phyloP scores from a whole-genome alignment of 192 early-diverging fungal genomes.

The Backusella parvicylindrica region DNA sequence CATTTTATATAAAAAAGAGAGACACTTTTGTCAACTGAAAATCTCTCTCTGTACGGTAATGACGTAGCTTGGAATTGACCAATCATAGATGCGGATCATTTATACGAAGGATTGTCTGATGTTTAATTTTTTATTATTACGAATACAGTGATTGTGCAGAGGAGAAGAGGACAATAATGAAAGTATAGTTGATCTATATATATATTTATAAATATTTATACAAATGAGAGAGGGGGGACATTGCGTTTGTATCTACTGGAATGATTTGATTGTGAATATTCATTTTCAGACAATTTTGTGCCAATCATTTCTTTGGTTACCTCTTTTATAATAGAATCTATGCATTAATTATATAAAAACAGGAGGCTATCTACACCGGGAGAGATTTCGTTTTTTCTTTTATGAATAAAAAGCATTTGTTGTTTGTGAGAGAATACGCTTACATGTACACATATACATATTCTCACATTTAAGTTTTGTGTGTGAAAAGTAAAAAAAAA shows the following conservation, averaged over 20 bases:
- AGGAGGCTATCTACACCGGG: background rate
- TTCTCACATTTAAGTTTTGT: background rate
- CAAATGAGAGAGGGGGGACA: too few species aligned
- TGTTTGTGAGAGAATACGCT: too few species aligned
- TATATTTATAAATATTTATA: too few species aligned
- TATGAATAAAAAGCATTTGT: too few species aligned
- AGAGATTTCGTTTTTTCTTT: background rate
- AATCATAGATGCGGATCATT: background rate
- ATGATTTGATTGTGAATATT: background rate
- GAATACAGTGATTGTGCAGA: too few species aligned
- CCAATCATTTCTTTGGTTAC: background rate
- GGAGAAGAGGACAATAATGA: too few species aligned
- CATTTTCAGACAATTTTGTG: background rate
- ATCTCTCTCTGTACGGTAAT: background rate
- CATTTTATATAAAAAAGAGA: constrained; percentile 2
- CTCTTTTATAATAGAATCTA: background rate
- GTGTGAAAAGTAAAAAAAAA: background rate
- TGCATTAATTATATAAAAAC: background rate
- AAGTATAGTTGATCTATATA: too few species aligned
- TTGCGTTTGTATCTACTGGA: background rate
- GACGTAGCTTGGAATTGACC: background rate
- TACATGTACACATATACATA: too few species aligned
- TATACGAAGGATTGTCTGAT: background rate
- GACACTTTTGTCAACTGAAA: constrained; percentile 1
- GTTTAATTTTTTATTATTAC: background rate